Percentiles rank a stretch among this genome's conserved stretches.
Evolutionary conservation across 345 rosid genomes (phyloP).

Genomic region (Eucalyptus marginata): DNA sequence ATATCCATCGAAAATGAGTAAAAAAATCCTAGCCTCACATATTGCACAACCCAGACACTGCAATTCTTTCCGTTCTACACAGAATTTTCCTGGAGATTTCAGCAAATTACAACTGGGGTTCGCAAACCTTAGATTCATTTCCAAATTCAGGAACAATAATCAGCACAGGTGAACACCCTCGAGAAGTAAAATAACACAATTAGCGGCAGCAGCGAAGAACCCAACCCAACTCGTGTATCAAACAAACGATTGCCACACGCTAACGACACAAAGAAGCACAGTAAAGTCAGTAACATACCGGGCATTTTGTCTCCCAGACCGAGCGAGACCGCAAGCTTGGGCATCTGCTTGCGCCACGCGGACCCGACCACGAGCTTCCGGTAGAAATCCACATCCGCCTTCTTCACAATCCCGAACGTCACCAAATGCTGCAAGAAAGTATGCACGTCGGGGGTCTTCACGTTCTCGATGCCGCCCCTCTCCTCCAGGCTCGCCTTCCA

Average conservation of each 20-base stretch:
- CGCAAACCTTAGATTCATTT: not conserved
- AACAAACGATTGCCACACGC: not conserved
- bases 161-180: not conserved
- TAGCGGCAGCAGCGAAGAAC: not conserved
- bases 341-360: conserved; percentile 99
- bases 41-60: not conserved
- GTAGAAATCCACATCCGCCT: conserved; percentile 63
- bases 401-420: conserved; percentile 81
- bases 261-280: not conserved
- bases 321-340: conserved; percentile 88
- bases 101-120: not conserved
- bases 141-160: not conserved
- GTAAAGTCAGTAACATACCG: conserved; percentile 32
- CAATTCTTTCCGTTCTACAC: not conserved
- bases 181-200: not conserved
- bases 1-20: not conserved
- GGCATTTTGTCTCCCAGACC: conserved; percentile 94
- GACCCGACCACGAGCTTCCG: conserved; percentile 92
- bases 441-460: conserved; percentile 94
- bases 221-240: not conserved
- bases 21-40: not conserved
- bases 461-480: conserved; percentile 86
- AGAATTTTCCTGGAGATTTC: not conserved
- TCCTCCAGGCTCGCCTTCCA: conserved; percentile 93
- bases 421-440: conserved; percentile 95